Evolutionary conservation across 1,139 yeast species (phyloP).

Genomic region (Torulaspora globosa): DNA sequence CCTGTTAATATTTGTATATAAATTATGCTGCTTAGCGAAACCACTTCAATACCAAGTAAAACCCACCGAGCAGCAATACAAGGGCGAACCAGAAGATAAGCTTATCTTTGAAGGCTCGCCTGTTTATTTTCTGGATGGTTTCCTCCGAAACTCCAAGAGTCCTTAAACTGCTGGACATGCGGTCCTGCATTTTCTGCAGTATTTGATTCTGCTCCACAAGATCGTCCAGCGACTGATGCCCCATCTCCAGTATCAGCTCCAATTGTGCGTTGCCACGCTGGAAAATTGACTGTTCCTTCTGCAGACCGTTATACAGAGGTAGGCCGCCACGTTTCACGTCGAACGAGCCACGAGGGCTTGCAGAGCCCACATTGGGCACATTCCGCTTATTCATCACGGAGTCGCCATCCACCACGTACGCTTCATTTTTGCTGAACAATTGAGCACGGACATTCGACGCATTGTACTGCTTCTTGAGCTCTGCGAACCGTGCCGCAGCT

Average conservation of each 20-base stretch:
- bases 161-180: slow-evolving; percentile 62
- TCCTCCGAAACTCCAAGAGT: slow-evolving; percentile 85
- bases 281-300: slow-evolving; percentile 62
- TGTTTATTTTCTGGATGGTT: slow-evolving; percentile 76
- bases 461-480: slow-evolving; percentile 63
- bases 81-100: slow-evolving; percentile 81
- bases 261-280: slow-evolving; percentile 73
- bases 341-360: slow-evolving; percentile 17
- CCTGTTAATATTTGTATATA: slow-evolving; percentile 6
- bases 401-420: slow-evolving; percentile 28
- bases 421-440: slow-evolving; percentile 25
- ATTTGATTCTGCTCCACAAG: slow-evolving; percentile 79
- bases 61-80: slow-evolving; percentile 55
- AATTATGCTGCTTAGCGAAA: slow-evolving; percentile 43
- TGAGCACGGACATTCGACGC: slow-evolving; percentile 38
- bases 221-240: slow-evolving; percentile 80
- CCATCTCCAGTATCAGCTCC: slow-evolving; percentile 88
- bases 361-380: slow-evolving; percentile 24
- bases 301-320: slow-evolving; percentile 60
- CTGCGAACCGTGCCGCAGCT: slow-evolving; percentile 55
- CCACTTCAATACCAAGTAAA: slow-evolving; percentile 66
- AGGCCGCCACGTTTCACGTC: slow-evolving; percentile 27
- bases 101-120: slow-evolving; percentile 85
- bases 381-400: slow-evolving; percentile 29
- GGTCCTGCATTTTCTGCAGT: slow-evolving; percentile 58